A percentile compares a stretch with the other conserved stretches of the same genome.
Evolutionary conservation across 345 rosid genomes (phyloP).

Genomic region (Sapria himalayana): DNA sequence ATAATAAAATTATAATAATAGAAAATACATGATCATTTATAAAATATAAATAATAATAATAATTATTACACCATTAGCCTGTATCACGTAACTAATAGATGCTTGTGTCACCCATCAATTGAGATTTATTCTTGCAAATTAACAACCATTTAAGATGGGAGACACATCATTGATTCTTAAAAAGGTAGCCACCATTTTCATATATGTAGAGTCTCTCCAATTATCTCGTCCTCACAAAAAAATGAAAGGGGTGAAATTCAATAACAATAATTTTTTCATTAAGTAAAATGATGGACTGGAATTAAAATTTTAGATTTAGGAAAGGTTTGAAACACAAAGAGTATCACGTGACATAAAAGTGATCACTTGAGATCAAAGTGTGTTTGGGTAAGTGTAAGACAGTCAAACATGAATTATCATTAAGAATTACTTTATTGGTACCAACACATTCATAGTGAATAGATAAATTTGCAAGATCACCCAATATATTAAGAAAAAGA

Average conservation of each 20-base stretch:
- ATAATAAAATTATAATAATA: too few species aligned
- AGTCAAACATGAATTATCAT: background rate
- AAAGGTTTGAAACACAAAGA: too few species aligned
- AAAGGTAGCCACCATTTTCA: background rate
- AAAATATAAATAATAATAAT: too few species aligned
- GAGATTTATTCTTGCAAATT: too few species aligned
- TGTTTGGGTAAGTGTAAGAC: background rate
- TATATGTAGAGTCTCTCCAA: background rate
- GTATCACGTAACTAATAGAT: too few species aligned
- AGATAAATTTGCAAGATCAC: background rate
- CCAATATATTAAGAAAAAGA: background rate
- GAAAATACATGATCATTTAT: too few species aligned
- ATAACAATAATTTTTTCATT: too few species aligned
- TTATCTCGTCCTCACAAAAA: background rate
- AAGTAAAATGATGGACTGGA: background rate
- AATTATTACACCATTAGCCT: too few species aligned
- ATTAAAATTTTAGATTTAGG: too few species aligned
- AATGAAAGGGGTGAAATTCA: background rate
- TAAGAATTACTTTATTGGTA: background rate
- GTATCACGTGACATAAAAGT: too few species aligned
- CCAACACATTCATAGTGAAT: background rate
- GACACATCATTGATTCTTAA: background rate
- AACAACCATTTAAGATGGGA: background rate
- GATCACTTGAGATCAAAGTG: background rate
- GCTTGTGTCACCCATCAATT: background rate